Base-by-base conservation (phyloP, 345 rosid species). In the Noccaea bulbosa region DNA sequence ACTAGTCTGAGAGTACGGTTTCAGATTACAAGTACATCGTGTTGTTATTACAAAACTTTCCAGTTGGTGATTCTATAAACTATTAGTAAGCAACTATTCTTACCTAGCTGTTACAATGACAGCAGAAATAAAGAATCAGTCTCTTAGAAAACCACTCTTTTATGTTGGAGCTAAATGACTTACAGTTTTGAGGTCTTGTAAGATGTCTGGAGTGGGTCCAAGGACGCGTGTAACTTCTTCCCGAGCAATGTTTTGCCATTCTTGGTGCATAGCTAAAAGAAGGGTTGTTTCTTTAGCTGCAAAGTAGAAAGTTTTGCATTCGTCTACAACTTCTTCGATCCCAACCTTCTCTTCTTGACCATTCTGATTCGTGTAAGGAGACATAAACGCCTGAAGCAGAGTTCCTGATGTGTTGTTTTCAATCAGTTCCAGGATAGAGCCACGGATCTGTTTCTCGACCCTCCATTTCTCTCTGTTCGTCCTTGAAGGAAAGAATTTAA, bases 241-340 rank as follows among this genome's bases (percentile, higher is more conserved):
- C 35, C 94, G 79, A 15, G 90, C 90, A 67, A 84, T 87, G 57
- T 41, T 53, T 75, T 93, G 92, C 96, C 98, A 93, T 34, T 91
- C 91, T 46, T 83, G 97, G 70, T 93, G 80, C 76, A 74, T 39
- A n/a, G 92, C 91, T 11, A 93, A 71, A 17, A 85, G 87, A n/a
- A n/a, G n/a, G n/a, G 89, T 80, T 8, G 97, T 93, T 73, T 93
- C 96, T 33, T 91, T 90, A 38, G 94, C 97, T 6, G 96, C 94
- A 51, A 91, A 87, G 75, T 91, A 91, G 70, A 93, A 87, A 4
- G 94, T 91, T 73, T 93, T 87, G 84, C 94, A 87, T 70, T 93
- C 96, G 22, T 91, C 89, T 62, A 91, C 84, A 37, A 93, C 81
- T 62, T 91, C 93, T 71, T 87, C 93, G 11, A 80, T 74, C 8